phyloP scores from a whole-genome alignment of 495 filamentous ascomycete species.

The Aspergillus bridgeri region DNA sequence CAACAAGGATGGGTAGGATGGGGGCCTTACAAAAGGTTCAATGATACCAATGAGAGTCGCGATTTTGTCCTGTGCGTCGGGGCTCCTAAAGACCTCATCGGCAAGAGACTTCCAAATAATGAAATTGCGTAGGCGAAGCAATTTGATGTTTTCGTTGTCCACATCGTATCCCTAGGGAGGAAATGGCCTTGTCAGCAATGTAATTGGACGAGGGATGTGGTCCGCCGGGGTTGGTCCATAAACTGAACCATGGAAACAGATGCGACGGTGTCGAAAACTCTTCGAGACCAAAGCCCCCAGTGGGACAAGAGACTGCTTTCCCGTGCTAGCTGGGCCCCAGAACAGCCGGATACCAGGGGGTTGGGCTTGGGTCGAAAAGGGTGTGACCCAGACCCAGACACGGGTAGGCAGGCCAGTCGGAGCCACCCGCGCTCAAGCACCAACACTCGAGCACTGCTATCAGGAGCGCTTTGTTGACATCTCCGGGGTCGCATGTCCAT shows the following conservation, averaged over 20 bases:
- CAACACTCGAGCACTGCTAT: neutral
- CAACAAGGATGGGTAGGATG: constrained; percentile 17
- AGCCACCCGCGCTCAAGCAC: neutral
- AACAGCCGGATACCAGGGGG: constrained; percentile 4
- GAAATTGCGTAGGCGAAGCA: constrained; percentile 74
- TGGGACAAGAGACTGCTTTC: constrained; percentile 20
- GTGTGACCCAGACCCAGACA: constrained; percentile 14
- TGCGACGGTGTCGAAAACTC: constrained; percentile 32
- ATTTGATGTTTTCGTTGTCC: constrained; percentile 68
- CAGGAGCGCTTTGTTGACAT: neutral
- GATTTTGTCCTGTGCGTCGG: constrained; percentile 53
- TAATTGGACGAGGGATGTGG: constrained; percentile 16
- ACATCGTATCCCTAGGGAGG: constrained; percentile 62
- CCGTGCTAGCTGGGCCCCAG: constrained; percentile 17
- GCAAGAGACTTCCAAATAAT: constrained; percentile 62
- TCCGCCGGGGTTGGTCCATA: constrained; percentile 12
- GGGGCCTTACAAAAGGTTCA: constrained; percentile 60
- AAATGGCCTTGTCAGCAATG: constrained; percentile 17
- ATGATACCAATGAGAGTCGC: constrained; percentile 53
- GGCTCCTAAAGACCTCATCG: constrained; percentile 51
- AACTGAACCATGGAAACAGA: constrained; percentile 46
- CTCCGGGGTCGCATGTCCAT: neutral
- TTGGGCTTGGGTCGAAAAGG: constrained; percentile 11
- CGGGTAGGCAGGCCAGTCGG: constrained; percentile 8
- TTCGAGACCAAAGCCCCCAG: constrained; percentile 18